Evolutionary conservation across 2,329 filamentous ascomycete species (phyloP).

Genomic region (Cephalotrichum gorgonifer): DNA sequence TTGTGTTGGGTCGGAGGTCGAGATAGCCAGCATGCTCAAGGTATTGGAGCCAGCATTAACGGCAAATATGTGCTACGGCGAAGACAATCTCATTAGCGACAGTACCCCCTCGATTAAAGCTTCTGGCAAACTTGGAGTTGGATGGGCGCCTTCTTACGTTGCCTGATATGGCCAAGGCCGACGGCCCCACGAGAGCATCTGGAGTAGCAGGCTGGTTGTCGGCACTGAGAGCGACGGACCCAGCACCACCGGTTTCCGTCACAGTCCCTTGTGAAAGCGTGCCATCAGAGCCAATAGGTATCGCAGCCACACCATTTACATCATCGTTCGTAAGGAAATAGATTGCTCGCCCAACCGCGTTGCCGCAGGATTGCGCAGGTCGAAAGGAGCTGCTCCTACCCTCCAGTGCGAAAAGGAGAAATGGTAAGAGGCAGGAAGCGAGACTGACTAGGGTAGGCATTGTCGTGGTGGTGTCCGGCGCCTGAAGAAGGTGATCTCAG

Average conservation of each 20-base stretch:
- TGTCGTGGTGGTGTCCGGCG: background rate
- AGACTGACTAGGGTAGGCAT: background rate
- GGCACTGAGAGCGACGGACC: constrained; percentile 27
- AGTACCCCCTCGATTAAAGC: constrained; percentile 2
- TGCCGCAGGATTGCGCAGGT: background rate
- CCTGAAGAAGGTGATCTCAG: background rate
- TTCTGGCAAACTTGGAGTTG: background rate
- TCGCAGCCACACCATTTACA: constrained; percentile 35
- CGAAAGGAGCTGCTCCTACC: background rate
- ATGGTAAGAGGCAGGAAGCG: background rate
- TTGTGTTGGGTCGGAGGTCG: constrained; percentile 26
- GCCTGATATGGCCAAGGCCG: constrained; percentile 35
- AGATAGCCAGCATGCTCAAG: constrained; percentile 37
- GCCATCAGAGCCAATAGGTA: constrained; percentile 36
- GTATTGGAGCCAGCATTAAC: constrained; percentile 45
- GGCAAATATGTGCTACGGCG: constrained; percentile 38
- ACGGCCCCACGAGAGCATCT: constrained; percentile 42
- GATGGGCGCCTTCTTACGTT: constrained; percentile 26
- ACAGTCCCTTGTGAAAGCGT: constrained; percentile 29
- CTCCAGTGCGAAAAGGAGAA: background rate
- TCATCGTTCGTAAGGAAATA: constrained; percentile 47
- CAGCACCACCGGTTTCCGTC: constrained; percentile 35
- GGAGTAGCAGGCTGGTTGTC: constrained; percentile 27
- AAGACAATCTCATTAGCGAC: background rate
- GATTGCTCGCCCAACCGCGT: constrained; percentile 30